These are phyloP conservation scores for Didymella sp. DNA, from an alignment of 2,329 filamentous ascomycete species.

Conservation along the genomic window DNA sequence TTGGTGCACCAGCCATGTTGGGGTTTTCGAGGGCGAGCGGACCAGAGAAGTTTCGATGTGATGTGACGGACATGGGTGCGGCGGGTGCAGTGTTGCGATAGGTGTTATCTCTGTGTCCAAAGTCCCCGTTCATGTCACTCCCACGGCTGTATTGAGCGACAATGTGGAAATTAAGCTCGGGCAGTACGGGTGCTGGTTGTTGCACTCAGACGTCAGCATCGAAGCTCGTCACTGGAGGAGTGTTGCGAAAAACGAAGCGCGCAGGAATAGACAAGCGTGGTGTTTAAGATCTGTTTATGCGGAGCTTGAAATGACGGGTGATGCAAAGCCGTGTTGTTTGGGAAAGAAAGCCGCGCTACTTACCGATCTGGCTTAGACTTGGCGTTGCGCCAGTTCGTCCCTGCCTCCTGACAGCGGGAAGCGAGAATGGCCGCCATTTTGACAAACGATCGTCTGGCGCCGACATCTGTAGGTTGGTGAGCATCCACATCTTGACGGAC, in stretches of 20 bases:
- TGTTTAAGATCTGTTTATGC: slow-evolving; percentile 32
- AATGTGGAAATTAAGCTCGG: slow-evolving; percentile 29
- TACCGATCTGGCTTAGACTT: slow-evolving; percentile 18
- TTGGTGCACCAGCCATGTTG: slow-evolving; percentile 33
- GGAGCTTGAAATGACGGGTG: slow-evolving; percentile 20
- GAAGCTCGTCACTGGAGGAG: slow-evolving; percentile 14
- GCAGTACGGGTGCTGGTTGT: slow-evolving; percentile 30
- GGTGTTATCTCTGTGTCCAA: slow-evolving; percentile 29
- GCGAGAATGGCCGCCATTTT: slow-evolving; percentile 9
- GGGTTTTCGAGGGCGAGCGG: slow-evolving; percentile 42
- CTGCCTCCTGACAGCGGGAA: slow-evolving; percentile 18
- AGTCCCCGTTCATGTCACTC: slow-evolving; percentile 43
- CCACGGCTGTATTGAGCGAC: slow-evolving; percentile 28
- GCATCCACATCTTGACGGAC: slow-evolving; percentile 13
- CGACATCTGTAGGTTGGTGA: slow-evolving; percentile 15
- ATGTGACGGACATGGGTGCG: slow-evolving; percentile 41
- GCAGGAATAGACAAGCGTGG: slow-evolving; percentile 17
- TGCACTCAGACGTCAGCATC: slow-evolving; percentile 27
- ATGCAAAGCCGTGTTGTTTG: slow-evolving; percentile 34
- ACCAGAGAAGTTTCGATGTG: slow-evolving; percentile 41
- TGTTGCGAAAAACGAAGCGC: slow-evolving; percentile 5
- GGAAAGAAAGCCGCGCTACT: slow-evolving; percentile 21
- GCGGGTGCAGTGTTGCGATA: slow-evolving; percentile 16
- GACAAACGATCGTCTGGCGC: slow-evolving; percentile 4
- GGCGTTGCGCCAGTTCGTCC: slow-evolving; percentile 7